phyloP scores from a whole-genome alignment of 495 filamentous ascomycete species.

The Talaromyces trachyspermus region DNA sequence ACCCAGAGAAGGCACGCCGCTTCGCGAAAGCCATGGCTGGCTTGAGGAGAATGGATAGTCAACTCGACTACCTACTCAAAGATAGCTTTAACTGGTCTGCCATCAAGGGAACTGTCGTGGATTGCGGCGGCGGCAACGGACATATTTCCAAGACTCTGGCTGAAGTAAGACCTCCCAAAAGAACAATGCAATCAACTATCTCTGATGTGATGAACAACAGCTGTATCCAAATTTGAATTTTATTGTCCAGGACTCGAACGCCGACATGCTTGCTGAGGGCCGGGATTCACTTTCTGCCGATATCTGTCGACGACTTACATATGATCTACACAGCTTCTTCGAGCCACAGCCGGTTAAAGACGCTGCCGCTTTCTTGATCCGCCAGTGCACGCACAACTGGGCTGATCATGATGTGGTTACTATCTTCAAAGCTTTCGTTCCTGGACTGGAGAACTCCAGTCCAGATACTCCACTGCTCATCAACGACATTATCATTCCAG shows the following conservation, averaged over 20 bases:
- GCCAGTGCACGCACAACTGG: neutral
- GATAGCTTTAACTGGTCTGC: neutral
- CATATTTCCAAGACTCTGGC: constrained; percentile 17
- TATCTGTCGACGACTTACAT: neutral
- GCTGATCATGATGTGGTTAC: neutral
- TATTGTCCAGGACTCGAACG: constrained; percentile 24
- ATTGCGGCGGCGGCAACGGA: constrained; percentile 28
- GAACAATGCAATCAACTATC: too few relatives aligned
- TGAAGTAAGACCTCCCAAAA: neutral
- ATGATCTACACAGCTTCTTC: neutral
- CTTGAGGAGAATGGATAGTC: too few relatives aligned
- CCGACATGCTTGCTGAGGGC: neutral
- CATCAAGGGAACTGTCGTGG: constrained; percentile 16
- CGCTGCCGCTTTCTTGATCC: neutral
- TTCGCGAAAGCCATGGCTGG: neutral
- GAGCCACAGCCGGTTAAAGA: neutral
- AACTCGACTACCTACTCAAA: too few relatives aligned
- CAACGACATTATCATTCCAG: neutral
- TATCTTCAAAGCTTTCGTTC: neutral
- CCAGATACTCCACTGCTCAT: neutral
- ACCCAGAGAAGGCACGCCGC: neutral
- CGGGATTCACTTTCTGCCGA: neutral
- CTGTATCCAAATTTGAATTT: constrained; percentile 15
- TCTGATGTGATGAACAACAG: too few relatives aligned
- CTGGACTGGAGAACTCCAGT: neutral